Evolutionary conservation across 352 stramenopile species (phyloP), one percentile per base, ranked within the genome.

Genomic region (Globisporangium perplexum): DNA sequence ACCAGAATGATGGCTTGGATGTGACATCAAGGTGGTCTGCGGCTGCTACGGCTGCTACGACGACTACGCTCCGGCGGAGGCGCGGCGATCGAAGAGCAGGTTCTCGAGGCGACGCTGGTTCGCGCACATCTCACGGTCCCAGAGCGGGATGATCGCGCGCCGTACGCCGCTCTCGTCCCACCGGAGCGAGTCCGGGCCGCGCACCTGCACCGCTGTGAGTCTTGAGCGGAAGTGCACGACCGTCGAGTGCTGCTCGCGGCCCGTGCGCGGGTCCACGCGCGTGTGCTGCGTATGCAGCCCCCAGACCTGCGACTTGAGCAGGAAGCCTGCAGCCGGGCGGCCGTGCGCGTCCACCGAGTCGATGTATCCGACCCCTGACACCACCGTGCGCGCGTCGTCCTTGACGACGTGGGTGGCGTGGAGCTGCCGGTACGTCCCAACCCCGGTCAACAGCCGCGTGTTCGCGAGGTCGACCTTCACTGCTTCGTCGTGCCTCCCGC

Each of bases 241-340:
- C 8, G 39, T 45, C 39, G 39, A 26, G 39, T 45, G 39, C 18
- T 45, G 39, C n/a, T 45, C 39, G 7, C 10, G n/a, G 18, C 39
- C 39, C 6, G 39, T 45, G 39, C 1, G 2, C 11, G 39, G 39
- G n/a, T 45, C 39, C 39, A 45, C 39, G 39, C 39, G 39, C 39
- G 39, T 45, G 39, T 45, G 39, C 39, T 45, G 39, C n/a, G 39
- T 45, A 11, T 45, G 39, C 18, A 45, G 5, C 8, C 39, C 39
- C 39, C 39, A 45, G 14, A 45, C 7, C 39, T 22, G 39, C n/a
- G 39, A n/a, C 39, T 45, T 45, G 39, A 45, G 39, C 39, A 45
- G n/a, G 39, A 45, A 45, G 1, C 39, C 39, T 20, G 39, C n/a
- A 7, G 39, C 39, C 7, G 39, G 39, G 7, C 39, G 39, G 7